Evolutionary conservation across 2,329 filamentous ascomycete species (phyloP), one percentile per base, ranked within the genome.

Genomic region (Fusarium nygamai): DNA sequence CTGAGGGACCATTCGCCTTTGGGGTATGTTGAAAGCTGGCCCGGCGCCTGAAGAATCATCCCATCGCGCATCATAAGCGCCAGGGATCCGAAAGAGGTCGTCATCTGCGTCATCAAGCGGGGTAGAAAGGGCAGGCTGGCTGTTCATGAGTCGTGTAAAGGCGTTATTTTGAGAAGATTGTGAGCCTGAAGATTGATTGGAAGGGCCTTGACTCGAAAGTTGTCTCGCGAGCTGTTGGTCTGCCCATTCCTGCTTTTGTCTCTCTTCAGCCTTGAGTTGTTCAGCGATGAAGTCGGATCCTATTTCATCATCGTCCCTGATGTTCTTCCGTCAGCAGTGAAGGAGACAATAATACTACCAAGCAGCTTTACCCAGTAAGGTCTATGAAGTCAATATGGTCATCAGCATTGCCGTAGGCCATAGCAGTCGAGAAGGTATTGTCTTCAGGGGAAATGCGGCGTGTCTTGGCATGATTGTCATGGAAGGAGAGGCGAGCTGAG

Each of bases 291-390:
- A 72, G 16, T 70, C 74, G 27, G 78, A 69, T 56, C 73, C 73
- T 43, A 75, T 39, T 22, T 83, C 72, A 44, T 73, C 81, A 76
- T 83, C 82, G 43, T 83, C 80, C 70, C 81, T 82, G 73, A 48
- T 47, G 27, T 20, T 38, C 22, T 17, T 24, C 27, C n/a, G 56
- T 76, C 24, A 75, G 69, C 24, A 31, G 33, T 24, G n/a, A 22
- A 38, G 13, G 10, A 12, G 19, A 47, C 24, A 24, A 16, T 50
- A 8, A 31, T 27, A n/a, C 12, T 20, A 17, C 10, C 41, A 20
- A 27, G 20, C 29, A 64, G 69, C 79, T 67, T 81, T 81, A 84
- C 81, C 83, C 83, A 71, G 84, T 86, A 75, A 86, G 81, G 75
- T 86, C 84, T 62, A 86, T 84, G 41, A 85, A 73, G 31, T 75